Evolutionary conservation across 2,329 filamentous ascomycete species (phyloP).

Genomic region (Pseudofabraea citricarpa): DNA sequence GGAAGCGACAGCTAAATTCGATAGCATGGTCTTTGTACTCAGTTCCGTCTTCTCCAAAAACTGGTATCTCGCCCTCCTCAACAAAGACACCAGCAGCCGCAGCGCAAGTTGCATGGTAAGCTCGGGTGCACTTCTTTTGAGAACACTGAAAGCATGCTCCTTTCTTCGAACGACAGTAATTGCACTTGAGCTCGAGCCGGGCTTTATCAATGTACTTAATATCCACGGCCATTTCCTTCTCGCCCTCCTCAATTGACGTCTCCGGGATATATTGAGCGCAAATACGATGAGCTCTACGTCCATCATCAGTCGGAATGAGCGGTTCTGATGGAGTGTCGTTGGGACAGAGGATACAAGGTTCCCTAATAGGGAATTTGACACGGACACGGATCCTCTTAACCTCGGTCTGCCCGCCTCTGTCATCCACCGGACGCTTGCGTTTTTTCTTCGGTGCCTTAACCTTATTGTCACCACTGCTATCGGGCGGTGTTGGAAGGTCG

Average conservation of each 20-base stretch:
- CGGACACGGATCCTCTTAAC: slow-evolving; percentile 76
- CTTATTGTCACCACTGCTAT: slow-evolving; percentile 66
- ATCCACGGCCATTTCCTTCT: slow-evolving; percentile 71
- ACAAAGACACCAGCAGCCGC: slow-evolving; percentile 88
- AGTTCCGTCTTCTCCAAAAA: slow-evolving; percentile 83
- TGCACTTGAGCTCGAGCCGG: slow-evolving; percentile 85
- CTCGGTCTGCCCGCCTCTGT: slow-evolving; percentile 32
- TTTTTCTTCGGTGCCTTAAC: slow-evolving; percentile 58
- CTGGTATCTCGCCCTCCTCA: slow-evolving; percentile 78
- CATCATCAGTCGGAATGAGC: slow-evolving; percentile 83
- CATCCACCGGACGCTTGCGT: slow-evolving; percentile 55
- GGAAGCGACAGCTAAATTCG: slow-evolving; percentile 91
- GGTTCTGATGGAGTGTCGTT: slow-evolving; percentile 80
- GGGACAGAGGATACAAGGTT: slow-evolving; percentile 87
- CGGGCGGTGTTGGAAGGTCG: slow-evolving; percentile 69
- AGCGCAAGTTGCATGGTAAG: slow-evolving; percentile 94
- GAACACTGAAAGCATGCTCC: slow-evolving; percentile 98
- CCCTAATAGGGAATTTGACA: slow-evolving; percentile 62
- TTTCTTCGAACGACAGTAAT: slow-evolving; percentile 89
- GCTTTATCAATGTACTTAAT: slow-evolving; percentile 79
- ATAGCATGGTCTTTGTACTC: slow-evolving; percentile 91
- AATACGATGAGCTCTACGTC: slow-evolving; percentile 78
- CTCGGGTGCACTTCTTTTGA: slow-evolving; percentile 85
- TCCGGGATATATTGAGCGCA: slow-evolving; percentile 92
- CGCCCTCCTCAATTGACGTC: slow-evolving; percentile 73